Conservation (phyloP, 2,329 filamentous ascomycete genomes). For the Capronia coronata region DNA sequence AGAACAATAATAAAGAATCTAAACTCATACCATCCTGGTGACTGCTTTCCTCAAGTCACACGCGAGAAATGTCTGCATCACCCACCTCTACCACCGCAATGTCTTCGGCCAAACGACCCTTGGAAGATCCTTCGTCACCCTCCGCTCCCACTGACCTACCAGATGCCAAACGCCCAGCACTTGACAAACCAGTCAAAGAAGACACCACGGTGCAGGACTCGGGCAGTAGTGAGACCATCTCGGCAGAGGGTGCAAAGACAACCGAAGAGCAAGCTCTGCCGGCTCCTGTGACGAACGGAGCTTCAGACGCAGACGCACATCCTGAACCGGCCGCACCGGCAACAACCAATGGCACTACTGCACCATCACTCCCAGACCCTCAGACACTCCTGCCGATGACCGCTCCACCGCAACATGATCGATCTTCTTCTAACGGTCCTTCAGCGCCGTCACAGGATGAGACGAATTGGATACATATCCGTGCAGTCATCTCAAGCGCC, state of each 20-base stretch:
- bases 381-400: conserved; percentile 55
- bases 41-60: conserved; percentile 32
- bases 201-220: conserved; percentile 35
- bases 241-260: conserved; percentile 5
- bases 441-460: conserved; percentile 65
- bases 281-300: conserved; percentile 38
- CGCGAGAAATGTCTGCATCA: conserved; percentile 63
- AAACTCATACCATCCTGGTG: conserved; percentile 38
- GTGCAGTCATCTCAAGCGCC: conserved; percentile 92
- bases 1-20: conserved; percentile 52
- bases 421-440: conserved; percentile 38
- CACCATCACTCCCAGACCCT: conserved; percentile 41
- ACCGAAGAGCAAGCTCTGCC: conserved; percentile 31
- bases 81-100: conserved; percentile 39
- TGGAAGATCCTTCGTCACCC: conserved; percentile 94
- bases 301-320: conserved; percentile 56
- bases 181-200: conserved; percentile 81
- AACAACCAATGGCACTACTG: conserved; percentile 8
- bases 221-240: conserved; percentile 37
- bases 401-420: conserved; percentile 44
- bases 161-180: conserved; percentile 90
- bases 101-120: conserved; percentile 68
- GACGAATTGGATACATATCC: conserved; percentile 92
- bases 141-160: conserved; percentile 87
- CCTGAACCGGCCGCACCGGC: conserved; percentile 49